Conservation (phyloP, 1,284 basidiomycete species). For the Schizophyllum commune region DNA sequence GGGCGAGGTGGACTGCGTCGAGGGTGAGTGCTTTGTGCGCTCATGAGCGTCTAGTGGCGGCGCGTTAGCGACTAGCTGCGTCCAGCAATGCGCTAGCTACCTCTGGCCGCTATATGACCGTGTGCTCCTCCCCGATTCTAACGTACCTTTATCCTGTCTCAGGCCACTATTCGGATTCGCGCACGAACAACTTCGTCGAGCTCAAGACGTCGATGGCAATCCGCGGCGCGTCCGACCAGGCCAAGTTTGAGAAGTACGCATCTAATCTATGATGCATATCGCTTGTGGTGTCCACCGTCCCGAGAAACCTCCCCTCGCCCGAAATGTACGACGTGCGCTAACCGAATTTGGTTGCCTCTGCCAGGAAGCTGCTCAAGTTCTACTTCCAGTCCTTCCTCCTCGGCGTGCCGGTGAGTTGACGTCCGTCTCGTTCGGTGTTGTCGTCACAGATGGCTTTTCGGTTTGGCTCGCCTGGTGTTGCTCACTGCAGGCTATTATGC, state of each 20-base stretch:
- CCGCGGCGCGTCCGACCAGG: slow-evolving; percentile 59
- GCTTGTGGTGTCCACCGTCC: too few species aligned
- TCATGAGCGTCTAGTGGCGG: neutral
- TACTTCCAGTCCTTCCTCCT: slow-evolving; percentile 95
- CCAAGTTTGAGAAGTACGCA: slow-evolving; percentile 72
- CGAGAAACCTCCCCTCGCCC: neutral
- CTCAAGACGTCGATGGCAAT: slow-evolving; percentile 89
- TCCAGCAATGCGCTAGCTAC: too few species aligned
- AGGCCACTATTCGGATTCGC: slow-evolving; percentile 48
- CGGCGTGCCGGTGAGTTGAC: slow-evolving; percentile 69
- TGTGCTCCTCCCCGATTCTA: neutral
- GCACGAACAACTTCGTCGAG: slow-evolving; percentile 72
- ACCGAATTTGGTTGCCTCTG: slow-evolving; percentile 1
- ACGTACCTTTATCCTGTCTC: neutral
- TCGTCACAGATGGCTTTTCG: too few species aligned
- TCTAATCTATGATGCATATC: neutral
- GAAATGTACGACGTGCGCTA: neutral
- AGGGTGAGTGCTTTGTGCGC: slow-evolving; percentile 38
- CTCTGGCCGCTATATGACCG: too few species aligned
- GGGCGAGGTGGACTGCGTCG: slow-evolving; percentile 93
- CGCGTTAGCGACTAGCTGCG: too few species aligned
- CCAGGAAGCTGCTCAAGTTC: slow-evolving; percentile 86
- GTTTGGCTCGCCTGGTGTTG: too few species aligned
- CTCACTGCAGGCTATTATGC: too few species aligned
- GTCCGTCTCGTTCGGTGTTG: neutral